Evolutionary conservation across 805 yeast genomes (phyloP), one percentile per base, ranked within the genome.

Genomic region (Hagleromyces aurorensis): DNA sequence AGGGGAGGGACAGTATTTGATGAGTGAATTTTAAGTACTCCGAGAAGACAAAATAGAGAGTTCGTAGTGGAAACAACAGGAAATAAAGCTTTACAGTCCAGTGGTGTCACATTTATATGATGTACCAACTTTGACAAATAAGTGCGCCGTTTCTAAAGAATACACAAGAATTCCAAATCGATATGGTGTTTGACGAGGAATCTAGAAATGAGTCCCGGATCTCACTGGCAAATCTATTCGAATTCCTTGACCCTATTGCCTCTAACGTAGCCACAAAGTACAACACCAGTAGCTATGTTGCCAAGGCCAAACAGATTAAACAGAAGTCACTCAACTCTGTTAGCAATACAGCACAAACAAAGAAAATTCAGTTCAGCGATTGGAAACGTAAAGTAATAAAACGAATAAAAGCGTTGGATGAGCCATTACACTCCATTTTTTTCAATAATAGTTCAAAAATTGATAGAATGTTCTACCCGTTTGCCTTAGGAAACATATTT

Each of bases 381-480:
- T 38, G 46, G 33, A 48, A 45, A 24, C 23, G 23, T 11, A 43
- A 42, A 24, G 36, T 50, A 4, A 21, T 40, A 7, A 31, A 31
- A 7, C 38, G 50, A 20, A 37, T 52, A 8, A 52, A 45, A 33
- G 33, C 44, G 7, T 29, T 51, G 7, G 59, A 53, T 32, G 29
- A 30, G 19, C 49, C 55, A 4, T 31, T 53, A 17, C 46, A 51
- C 26, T 29, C 46, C 6, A 34, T 69, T 44, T 52, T 54, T 33
- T 50, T 54, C 28, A 48, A 49, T 15, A 41, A 60, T 23, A 67
- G 69, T 16, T 66, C 76, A 1, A 65, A 56, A 16, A 67, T 80
- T 6, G 96, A 89, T 49, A 89, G 89, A 52, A 43, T 76, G 14
- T 85, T 85, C 50, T 91, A 85, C 52, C 76, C 95, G 0, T 55